Conservation (phyloP, 495 filamentous ascomycete genomes). For the Neurospora africana region DNA sequence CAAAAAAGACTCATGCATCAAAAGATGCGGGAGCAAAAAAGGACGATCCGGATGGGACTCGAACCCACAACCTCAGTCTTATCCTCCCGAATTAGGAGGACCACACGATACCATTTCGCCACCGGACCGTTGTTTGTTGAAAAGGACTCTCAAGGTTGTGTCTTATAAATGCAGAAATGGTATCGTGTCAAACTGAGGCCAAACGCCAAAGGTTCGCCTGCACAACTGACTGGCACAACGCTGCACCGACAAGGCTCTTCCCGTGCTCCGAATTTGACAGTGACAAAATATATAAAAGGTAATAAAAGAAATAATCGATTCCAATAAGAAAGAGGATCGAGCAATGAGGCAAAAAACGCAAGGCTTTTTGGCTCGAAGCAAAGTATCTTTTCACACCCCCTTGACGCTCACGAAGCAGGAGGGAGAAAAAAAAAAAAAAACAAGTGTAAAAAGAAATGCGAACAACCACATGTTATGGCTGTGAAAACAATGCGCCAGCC, state of each 20-base stretch:
- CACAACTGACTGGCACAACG: background rate
- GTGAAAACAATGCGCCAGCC: conserved; percentile 27
- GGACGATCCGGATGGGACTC: background rate
- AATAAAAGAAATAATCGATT: background rate
- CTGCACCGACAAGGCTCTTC: background rate
- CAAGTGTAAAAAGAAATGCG: background rate
- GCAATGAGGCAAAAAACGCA: background rate
- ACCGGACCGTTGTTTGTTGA: background rate
- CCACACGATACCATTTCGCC: background rate
- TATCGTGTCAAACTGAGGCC: background rate
- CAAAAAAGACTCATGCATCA: background rate
- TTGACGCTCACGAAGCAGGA: background rate
- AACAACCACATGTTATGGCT: background rate
- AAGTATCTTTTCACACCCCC: background rate
- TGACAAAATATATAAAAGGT: background rate
- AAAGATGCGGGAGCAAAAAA: background rate
- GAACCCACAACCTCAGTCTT: conserved; percentile 1
- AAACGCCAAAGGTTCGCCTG: background rate
- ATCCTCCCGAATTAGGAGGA: conserved; percentile 1
- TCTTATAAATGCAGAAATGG: background rate
- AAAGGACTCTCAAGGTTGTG: fast-evolving
- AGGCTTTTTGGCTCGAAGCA: background rate
- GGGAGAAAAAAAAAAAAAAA: background rate
- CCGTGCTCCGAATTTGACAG: background rate
- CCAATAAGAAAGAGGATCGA: background rate